phyloP scores from a whole-genome alignment of 2,329 filamentous ascomycete species.

The Lachnellula suecica region DNA sequence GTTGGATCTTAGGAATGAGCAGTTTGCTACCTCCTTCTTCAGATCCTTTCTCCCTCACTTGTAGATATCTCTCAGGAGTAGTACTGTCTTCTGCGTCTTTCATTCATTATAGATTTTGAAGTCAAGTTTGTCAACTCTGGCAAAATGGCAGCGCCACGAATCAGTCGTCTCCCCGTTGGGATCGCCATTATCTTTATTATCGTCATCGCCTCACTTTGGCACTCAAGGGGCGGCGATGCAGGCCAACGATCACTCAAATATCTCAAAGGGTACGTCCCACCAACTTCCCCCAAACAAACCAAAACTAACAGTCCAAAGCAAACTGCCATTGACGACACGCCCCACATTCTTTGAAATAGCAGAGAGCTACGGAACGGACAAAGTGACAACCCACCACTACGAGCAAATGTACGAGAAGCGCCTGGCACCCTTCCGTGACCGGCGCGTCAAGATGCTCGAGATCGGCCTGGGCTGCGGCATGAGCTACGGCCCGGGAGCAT shows the following conservation, averaged over 20 bases:
- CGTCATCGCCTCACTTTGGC: constrained; percentile 1
- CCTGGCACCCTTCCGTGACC: constrained; percentile 32
- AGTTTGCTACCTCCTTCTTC: no score
- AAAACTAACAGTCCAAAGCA: background rate
- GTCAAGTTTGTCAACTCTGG: no score
- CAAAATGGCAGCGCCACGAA: constrained; percentile 38
- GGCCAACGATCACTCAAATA: constrained; percentile 1
- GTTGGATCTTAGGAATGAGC: no score
- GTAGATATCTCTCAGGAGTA: no score
- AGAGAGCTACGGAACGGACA: constrained; percentile 38
- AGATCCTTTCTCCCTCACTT: no score
- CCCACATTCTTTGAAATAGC: constrained; percentile 36
- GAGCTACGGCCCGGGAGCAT: constrained; percentile 38
- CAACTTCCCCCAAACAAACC: background rate
- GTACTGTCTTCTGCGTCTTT: background rate
- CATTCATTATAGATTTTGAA: no score
- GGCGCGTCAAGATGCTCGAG: constrained; percentile 39
- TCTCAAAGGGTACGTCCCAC: constrained; percentile 6
- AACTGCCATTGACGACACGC: background rate
- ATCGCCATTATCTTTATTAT: background rate
- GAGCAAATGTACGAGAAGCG: constrained; percentile 42
- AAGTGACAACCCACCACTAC: constrained; percentile 39
- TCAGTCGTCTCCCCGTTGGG: background rate
- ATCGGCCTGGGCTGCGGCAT: constrained; percentile 42
- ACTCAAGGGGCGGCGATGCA: constrained; percentile 1